Conservation (phyloP, 495 filamentous ascomycete species). For the Xylaria longipes region DNA sequence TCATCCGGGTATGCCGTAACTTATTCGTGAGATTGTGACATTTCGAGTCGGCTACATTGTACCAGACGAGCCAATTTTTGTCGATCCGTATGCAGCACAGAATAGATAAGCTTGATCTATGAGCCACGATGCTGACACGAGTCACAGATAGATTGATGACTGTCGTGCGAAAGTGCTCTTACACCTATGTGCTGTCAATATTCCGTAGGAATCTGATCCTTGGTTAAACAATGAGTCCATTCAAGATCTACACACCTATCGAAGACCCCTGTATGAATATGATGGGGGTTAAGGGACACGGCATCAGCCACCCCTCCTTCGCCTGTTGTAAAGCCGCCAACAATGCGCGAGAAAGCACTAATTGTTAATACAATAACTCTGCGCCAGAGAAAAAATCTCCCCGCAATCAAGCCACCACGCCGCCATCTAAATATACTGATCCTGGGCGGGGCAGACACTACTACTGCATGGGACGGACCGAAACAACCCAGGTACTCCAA, state of each 20-base stretch:
- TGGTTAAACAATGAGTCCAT: background rate
- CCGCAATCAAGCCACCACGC: background rate
- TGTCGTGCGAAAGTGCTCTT: background rate
- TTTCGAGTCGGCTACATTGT: background rate
- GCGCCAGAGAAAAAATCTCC: background rate
- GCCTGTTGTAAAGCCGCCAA: background rate
- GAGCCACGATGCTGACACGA: background rate
- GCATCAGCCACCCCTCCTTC: background rate
- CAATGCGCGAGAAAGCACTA: background rate
- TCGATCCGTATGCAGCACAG: background rate
- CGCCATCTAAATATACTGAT: background rate
- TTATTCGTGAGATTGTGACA: background rate
- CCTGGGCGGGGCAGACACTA: background rate
- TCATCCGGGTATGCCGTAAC: background rate
- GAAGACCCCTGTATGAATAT: background rate
- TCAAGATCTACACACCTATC: constrained; percentile 5
- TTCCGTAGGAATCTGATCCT: background rate
- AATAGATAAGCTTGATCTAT: background rate
- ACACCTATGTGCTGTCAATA: background rate
- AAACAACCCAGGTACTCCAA: background rate
- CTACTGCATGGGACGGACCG: background rate
- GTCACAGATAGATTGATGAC: background rate
- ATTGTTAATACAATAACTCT: background rate
- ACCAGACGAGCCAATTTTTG: background rate
- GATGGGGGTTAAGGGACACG: background rate